phyloP scores from a whole-genome alignment of 352 stramenopile genomes.

The Globisporangium cylindrosporum region DNA sequence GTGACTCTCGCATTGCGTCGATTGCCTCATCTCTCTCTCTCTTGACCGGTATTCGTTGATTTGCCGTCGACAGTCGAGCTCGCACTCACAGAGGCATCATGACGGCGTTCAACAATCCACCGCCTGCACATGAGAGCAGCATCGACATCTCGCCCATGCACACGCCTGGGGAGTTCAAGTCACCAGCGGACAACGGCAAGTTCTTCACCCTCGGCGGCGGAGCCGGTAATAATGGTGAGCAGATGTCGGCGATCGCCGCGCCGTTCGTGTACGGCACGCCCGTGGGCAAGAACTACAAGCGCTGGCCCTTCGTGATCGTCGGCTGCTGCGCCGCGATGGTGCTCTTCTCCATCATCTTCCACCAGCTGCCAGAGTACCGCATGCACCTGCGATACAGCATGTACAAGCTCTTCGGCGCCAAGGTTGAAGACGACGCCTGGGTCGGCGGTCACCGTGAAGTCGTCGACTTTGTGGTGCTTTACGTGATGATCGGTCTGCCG shows the following conservation, averaged over 20 bases:
- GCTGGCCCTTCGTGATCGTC: constrained; percentile 71
- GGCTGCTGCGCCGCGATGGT: constrained; percentile 43
- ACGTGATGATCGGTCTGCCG: constrained; percentile 66
- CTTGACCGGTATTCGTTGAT: not conserved
- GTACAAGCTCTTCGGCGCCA: constrained; percentile 59
- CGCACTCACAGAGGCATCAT: not conserved
- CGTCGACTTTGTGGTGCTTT: constrained; percentile 70
- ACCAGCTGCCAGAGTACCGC: constrained; percentile 72
- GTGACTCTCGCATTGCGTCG: constrained; percentile 7
- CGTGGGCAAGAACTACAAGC: constrained; percentile 79
- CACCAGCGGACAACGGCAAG: constrained; percentile 45
- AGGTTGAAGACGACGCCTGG: constrained; percentile 48
- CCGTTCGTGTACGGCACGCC: constrained; percentile 77
- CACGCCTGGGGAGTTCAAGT: constrained; percentile 39
- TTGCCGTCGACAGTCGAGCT: not conserved
- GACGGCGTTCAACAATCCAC: constrained; percentile 14
- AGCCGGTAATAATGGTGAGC: constrained; percentile 14
- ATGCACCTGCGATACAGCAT: constrained; percentile 58
- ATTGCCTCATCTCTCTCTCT: not conserved
- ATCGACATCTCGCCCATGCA: constrained; percentile 22
- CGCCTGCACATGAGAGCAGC: not conserved
- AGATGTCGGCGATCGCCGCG: constrained; percentile 43
- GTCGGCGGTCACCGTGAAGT: constrained; percentile 72
- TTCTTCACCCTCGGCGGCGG: constrained; percentile 50
- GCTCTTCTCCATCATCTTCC: constrained; percentile 65